Evolutionary conservation across 1,139 yeast genomes (phyloP).

Genomic region (Sugiyamaella castrensis): DNA sequence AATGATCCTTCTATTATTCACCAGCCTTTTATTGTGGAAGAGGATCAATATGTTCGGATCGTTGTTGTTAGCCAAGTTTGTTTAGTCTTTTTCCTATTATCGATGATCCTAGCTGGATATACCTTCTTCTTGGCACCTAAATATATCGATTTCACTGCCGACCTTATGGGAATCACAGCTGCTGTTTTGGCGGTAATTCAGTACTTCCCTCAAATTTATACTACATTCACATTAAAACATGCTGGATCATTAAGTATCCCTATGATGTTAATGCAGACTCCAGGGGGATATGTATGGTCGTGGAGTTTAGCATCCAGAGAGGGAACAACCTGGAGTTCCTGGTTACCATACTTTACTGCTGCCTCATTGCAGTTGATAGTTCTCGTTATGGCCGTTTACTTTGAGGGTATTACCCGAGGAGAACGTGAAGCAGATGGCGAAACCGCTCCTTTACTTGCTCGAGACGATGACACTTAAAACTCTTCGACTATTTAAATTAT

Average conservation of each 20-base stretch:
- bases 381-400: constrained; percentile 52
- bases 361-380: constrained; percentile 62
- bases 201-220: constrained; percentile 75
- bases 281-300: constrained; percentile 83
- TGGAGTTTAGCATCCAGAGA: constrained; percentile 65
- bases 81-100: constrained; percentile 26
- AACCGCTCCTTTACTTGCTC: constrained; percentile 12
- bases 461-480: not conserved
- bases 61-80: constrained; percentile 19
- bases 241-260: constrained; percentile 78
- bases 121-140: constrained; percentile 22
- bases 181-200: constrained; percentile 58
- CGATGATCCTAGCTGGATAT: constrained; percentile 26
- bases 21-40: not conserved
- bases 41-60: constrained; percentile 10
- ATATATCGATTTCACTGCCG: constrained; percentile 45
- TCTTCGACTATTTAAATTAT: constrained; percentile 1
- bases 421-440: constrained; percentile 10
- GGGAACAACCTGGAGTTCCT: constrained; percentile 83
- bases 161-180: constrained; percentile 59
- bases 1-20: too few species aligned
- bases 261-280: constrained; percentile 86
- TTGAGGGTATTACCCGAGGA: constrained; percentile 27
- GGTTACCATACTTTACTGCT: constrained; percentile 77
- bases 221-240: constrained; percentile 66